Evolutionary conservation across 768 basidiomycete species (phyloP), one percentile per base, ranked within the genome.

Genomic region (Lactarius tabidus): DNA sequence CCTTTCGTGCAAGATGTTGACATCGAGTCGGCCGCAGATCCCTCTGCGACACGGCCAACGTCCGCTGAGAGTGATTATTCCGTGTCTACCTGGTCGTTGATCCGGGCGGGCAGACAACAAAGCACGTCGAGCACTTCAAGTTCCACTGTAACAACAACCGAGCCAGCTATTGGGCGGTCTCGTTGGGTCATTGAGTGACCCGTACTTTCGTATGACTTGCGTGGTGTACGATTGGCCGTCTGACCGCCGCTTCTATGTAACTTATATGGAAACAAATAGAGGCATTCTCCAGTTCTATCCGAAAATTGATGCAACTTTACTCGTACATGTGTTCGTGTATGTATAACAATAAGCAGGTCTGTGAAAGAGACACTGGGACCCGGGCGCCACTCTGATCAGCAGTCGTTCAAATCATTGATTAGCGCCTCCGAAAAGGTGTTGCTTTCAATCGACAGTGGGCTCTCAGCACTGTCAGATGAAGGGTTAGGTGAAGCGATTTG

Each of bases 161-260:
- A 51, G 38, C 33, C 57, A 39, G 60, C 59, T 45, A 67, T 65
- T 6, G 60, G 55, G 29, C 69, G 66, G 36, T 78, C 79, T 69
- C 81, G 84, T 59, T 85, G 84, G 84, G 77, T 84, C 64, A 85
- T 86, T 65, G 84, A 85, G 74, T 85, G 73, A 81, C 70, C 57
- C 4, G 17, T 53, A 18, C 35, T 15, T 28, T 31, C 65, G 10
- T 36, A 10, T 38, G 28, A 9, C 17, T 36, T 17, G 7, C 31
- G 29, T 38, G 15, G 55, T 65, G 55, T 65, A 52, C 29, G 15
- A 26, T 26, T 38, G n/a, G 26, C 17, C 48, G 4, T 53, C 41
- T 31, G 20, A 57, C 7, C 14, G 18, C 38, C 39, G n/a, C 28
- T 23, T 6, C 48, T 43, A 29, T 54, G 39, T 62, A 58, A 29